These are phyloP conservation scores for Petunia axillaris DNA, from an alignment of 257 asterid species.

Conservation along the genomic window DNA sequence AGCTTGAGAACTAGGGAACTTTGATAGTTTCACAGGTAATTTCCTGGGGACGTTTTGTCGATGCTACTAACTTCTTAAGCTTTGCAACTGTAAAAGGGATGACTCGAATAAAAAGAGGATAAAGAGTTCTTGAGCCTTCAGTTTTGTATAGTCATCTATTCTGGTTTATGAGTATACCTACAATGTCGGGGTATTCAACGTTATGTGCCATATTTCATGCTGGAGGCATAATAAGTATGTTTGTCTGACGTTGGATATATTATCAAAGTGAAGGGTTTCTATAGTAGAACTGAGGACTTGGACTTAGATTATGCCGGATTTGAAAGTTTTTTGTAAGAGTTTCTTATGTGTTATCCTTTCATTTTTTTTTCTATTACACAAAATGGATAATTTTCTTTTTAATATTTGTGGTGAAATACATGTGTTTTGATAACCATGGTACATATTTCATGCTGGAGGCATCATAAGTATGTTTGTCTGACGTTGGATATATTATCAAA, in stretches of 20 bases:
- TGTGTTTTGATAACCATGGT: not conserved
- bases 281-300: conserved; percentile 19
- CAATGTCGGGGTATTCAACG: not conserved
- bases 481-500: not conserved
- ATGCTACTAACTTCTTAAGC: not conserved
- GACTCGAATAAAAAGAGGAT: not conserved
- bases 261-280: not conserved
- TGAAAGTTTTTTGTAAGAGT: not conserved
- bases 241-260: not conserved
- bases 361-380: not conserved
- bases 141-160: not conserved
- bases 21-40: not conserved
- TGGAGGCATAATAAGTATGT: not conserved
- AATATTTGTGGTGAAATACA: not conserved
- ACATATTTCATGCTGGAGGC: not conserved
- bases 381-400: not conserved
- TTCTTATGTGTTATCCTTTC: not conserved
- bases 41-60: not conserved
- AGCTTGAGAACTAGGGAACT: not conserved
- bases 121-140: not conserved
- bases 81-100: not conserved
- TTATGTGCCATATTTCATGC: not conserved
- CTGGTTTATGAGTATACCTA: not conserved
- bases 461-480: not conserved
- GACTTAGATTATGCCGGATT: not conserved